A percentile compares a stretch with the other conserved stretches of the same genome.
Evolutionary conservation across 768 basidiomycete species (phyloP).

Genomic region (Sistotremastrum niveocremeum): DNA sequence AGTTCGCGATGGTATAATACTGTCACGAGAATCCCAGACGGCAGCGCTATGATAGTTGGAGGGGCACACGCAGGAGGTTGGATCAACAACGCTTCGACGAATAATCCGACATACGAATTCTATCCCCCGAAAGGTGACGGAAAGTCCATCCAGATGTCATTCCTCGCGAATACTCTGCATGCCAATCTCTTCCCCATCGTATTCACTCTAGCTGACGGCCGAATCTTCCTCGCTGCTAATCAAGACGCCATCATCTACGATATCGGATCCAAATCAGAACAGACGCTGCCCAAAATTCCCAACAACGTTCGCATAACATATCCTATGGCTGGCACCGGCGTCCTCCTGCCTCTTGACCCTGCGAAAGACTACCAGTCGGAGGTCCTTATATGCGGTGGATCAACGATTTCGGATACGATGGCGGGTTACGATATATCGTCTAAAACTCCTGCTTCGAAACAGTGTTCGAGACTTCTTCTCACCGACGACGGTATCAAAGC

Average conservation of each 20-base stretch:
- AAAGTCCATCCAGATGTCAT: conserved; percentile 46
- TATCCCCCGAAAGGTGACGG: conserved; percentile 72
- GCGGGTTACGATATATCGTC: conserved; percentile 54
- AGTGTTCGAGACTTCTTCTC: conserved; percentile 59
- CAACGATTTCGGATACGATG: conserved; percentile 44
- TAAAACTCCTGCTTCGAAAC: conserved; percentile 56
- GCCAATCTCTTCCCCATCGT: conserved; percentile 77
- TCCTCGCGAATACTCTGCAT: conserved; percentile 58
- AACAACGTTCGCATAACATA: conserved; percentile 74
- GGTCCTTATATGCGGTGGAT: conserved; percentile 68
- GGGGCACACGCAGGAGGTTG: conserved; percentile 74
- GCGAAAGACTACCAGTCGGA: conserved; percentile 51
- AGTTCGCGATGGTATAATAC: conserved; percentile 76
- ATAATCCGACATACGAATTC: conserved; percentile 74
- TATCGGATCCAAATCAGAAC: conserved; percentile 52
- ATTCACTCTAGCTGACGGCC: conserved; percentile 56
- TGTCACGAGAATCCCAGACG: conserved; percentile 52
- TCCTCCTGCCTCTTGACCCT: conserved; percentile 60
- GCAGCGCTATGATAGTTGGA: conserved; percentile 75
- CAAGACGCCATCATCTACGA: conserved; percentile 70
- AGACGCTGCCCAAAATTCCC: conserved; percentile 50
- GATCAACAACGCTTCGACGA: conserved; percentile 71
- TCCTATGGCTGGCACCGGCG: conserved; percentile 63
- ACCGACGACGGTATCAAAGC: conserved; percentile 46
- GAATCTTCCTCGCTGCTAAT: conserved; percentile 65